Base-by-base conservation (phyloP, 1,284 basidiomycete genomes). In the Agroathelia rolfsii region DNA sequence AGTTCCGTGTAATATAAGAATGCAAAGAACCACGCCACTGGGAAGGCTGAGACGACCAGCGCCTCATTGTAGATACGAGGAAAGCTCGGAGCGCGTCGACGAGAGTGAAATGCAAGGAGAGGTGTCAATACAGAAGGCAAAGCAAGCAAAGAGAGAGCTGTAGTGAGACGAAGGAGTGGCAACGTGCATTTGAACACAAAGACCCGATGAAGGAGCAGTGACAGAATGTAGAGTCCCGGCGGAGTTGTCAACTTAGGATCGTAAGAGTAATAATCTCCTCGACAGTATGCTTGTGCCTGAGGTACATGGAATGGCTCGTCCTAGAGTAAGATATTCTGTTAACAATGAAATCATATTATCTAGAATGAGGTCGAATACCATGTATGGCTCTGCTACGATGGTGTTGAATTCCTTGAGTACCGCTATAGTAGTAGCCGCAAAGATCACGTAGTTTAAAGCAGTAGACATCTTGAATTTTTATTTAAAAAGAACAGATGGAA, bases 261-360 rank as follows among this genome's bases (percentile, higher is more conserved):
- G 86, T 88, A 95, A 22, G 62, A 55, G 24, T 53, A 51, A 58
- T 73, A 90, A 32, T 86, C 69, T 21, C 81, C 78, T 13, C 60
- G 55, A 57, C 90, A 95, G 52, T 92, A 94, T 16, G 81, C 79
- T 55, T 86, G 81, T 10, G 83, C 89, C 61, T 96, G 92, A 3
- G 86, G 83, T 38, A 93, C 69, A 53, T 96, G 92, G 55, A 95
- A 94, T 8, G 92, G 87, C 53, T 96, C 92, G 49, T 96, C 92
- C 89, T 92, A 44, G 16, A 39, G 44, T 31, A 41, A 41, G n/a
- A n/a, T n/a, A n/a, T n/a, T n/a, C n/a, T n/a, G n/a, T n/a, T n/a
- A n/a, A n/a, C n/a, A n/a, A n/a, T n/a, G n/a, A n/a, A n/a, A n/a
- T n/a, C n/a, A n/a, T n/a, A n/a, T n/a, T n/a, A n/a, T n/a, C n/a